Evolutionary conservation across 2,329 filamentous ascomycete genomes (phyloP).

Genomic region (Chaetomiaceae sp.): DNA sequence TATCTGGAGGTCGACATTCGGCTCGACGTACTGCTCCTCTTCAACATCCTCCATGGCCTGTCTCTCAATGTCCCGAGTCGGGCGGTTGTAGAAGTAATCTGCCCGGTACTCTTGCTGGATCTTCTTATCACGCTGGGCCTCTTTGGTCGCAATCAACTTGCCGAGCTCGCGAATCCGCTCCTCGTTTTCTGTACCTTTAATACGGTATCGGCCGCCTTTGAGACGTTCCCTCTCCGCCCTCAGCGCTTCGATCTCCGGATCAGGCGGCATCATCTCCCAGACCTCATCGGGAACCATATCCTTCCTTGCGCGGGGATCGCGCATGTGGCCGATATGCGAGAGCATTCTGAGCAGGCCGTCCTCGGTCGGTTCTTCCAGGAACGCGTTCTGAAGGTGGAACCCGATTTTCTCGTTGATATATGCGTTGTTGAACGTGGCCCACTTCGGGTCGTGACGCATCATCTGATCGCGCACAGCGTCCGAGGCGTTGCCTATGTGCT

Average conservation of each 20-base stretch:
- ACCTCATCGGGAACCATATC: constrained; percentile 31
- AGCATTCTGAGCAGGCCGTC: constrained; percentile 24
- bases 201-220: constrained; percentile 27
- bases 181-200: constrained; percentile 23
- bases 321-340: constrained; percentile 27
- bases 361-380: constrained; percentile 26
- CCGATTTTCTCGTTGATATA: constrained; percentile 30
- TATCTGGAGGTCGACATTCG: constrained; percentile 16
- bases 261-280: constrained; percentile 23
- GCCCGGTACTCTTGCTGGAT: constrained; percentile 25
- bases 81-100: constrained; percentile 28
- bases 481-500: constrained; percentile 22
- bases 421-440: constrained; percentile 26
- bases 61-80: constrained; percentile 27
- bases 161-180: constrained; percentile 26
- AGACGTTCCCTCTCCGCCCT: constrained; percentile 22
- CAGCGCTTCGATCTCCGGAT: constrained; percentile 28
- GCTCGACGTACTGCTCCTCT: constrained; percentile 16
- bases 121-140: constrained; percentile 16
- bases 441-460: constrained; percentile 29
- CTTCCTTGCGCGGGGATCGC: constrained; percentile 25
- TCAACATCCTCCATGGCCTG: constrained; percentile 4
- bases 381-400: constrained; percentile 30
- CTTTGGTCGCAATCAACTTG: constrained; percentile 24
- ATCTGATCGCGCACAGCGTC: constrained; percentile 27